phyloP scores from a whole-genome alignment of 2,329 filamentous ascomycete genomes.

The Beauveria sp. region DNA sequence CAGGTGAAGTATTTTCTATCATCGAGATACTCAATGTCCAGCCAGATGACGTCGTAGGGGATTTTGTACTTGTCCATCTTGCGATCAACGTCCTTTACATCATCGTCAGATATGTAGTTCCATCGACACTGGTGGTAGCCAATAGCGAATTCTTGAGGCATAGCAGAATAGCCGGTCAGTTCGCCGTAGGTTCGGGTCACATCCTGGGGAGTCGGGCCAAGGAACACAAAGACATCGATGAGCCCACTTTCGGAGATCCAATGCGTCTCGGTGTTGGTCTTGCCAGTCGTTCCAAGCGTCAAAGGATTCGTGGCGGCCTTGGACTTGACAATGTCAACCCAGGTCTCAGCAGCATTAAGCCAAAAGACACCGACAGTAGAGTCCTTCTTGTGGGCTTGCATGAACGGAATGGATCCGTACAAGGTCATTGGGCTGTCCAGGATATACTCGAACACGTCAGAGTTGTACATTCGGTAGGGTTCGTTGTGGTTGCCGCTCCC shows the following conservation, averaged over 20 bases:
- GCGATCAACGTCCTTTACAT: conserved; percentile 91
- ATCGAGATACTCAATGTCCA: conserved; percentile 96
- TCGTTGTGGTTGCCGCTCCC: conserved; percentile 78
- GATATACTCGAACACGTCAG: conserved; percentile 96
- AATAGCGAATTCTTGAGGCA: conserved; percentile 87
- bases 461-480: conserved; percentile 91
- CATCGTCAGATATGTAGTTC: conserved; percentile 97
- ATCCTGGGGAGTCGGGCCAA: conserved; percentile 79
- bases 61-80: conserved; percentile 95
- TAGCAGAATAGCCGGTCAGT: conserved; percentile 81
- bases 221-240: conserved; percentile 88
- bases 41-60: conserved; percentile 97
- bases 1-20: conserved; percentile 98
- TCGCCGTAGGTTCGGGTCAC: conserved; percentile 77
- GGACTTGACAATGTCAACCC: conserved; percentile 86
- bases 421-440: conserved; percentile 97
- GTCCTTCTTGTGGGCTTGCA: conserved; percentile 92
- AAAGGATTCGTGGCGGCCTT: conserved; percentile 68
- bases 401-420: conserved; percentile 93
- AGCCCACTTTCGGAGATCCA: conserved; percentile 93
- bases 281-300: conserved; percentile 60
- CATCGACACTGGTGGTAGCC: conserved; percentile 97
- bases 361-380: conserved; percentile 95
- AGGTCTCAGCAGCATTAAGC: conserved; percentile 95
- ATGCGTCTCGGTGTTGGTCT: conserved; percentile 78